A percentile compares a stretch with the other conserved stretches of the same genome.
Evolutionary conservation across 768 basidiomycete genomes (phyloP).

Genomic region (Tulasnella calospora): DNA sequence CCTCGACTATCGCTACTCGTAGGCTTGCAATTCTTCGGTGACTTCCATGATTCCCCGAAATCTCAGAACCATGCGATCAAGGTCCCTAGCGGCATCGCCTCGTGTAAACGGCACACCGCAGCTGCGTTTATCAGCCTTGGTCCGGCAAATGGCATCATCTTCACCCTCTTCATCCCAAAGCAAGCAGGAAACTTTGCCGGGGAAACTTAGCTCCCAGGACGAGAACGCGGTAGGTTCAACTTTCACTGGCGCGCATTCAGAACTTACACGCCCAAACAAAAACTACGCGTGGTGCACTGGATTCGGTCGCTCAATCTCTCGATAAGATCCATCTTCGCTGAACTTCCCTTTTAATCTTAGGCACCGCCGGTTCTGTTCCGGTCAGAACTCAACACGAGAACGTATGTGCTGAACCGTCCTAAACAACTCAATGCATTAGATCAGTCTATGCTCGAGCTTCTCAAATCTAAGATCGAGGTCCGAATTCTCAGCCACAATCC

Average conservation of each 20-base stretch:
- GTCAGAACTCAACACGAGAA: conserved; percentile 57
- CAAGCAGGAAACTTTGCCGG: conserved; percentile 16
- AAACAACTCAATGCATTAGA: conserved; percentile 78
- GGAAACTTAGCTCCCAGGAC: conserved; percentile 18
- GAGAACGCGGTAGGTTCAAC: conserved; percentile 23
- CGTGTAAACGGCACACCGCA: conserved; percentile 21
- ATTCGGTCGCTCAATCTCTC: background rate
- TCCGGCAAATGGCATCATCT: conserved; percentile 17
- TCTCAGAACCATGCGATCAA: conserved; percentile 18
- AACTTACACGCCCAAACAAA: conserved; percentile 3
- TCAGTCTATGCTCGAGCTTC: conserved; percentile 63
- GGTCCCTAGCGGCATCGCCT: conserved; percentile 18
- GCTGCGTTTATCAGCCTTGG: conserved; percentile 18
- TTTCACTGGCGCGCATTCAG: conserved; percentile 13
- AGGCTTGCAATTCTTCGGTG: background rate
- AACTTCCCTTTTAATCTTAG: conserved; percentile 23
- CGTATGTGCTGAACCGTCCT: conserved; percentile 75
- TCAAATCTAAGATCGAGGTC: conserved; percentile 75
- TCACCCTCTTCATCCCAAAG: conserved; percentile 6
- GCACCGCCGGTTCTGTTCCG: conserved; percentile 58
- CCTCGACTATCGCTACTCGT: background rate
- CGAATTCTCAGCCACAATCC: background rate
- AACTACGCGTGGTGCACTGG: background rate
- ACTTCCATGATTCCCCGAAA: conserved; percentile 22
- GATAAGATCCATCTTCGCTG: conserved; percentile 1